These are phyloP conservation scores for Aurantiochytrium sp. DNA, from an alignment of 108 stramenopile species.

Conservation along the genomic window DNA sequence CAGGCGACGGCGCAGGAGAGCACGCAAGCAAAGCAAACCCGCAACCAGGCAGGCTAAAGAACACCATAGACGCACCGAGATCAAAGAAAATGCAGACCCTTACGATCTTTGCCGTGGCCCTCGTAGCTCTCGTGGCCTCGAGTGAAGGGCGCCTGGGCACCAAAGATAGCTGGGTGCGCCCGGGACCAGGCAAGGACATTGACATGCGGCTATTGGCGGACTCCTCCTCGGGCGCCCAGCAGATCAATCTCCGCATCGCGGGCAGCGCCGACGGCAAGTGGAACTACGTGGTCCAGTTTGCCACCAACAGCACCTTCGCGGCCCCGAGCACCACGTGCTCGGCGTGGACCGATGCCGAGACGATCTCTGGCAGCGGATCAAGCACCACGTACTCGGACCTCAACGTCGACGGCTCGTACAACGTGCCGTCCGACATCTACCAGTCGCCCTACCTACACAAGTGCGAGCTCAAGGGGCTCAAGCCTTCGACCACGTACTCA, in stretches of 20 bases:
- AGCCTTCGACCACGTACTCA: neutral
- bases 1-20: too few relatives aligned
- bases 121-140: neutral
- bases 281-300: neutral
- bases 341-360: neutral
- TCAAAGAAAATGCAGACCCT: neutral
- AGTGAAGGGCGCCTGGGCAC: neutral
- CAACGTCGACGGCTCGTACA: neutral
- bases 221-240: neutral
- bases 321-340: neutral
- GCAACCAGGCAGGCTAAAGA: too few relatives aligned
- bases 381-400: neutral
- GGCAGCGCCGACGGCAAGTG: neutral
- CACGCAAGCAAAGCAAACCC: too few relatives aligned
- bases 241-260: neutral
- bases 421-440: neutral
- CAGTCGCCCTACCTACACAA: conserved; percentile 6
- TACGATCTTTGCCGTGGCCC: neutral
- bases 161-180: neutral
- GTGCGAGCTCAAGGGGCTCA: neutral
- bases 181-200: neutral
- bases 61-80: too few relatives aligned
- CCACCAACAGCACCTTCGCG: neutral
- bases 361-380: neutral
- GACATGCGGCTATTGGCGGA: neutral